Evolutionary conservation across 2,329 filamentous ascomycete genomes (phyloP), one percentile per base, ranked within the genome.

Genomic region (Metarhizium album): DNA sequence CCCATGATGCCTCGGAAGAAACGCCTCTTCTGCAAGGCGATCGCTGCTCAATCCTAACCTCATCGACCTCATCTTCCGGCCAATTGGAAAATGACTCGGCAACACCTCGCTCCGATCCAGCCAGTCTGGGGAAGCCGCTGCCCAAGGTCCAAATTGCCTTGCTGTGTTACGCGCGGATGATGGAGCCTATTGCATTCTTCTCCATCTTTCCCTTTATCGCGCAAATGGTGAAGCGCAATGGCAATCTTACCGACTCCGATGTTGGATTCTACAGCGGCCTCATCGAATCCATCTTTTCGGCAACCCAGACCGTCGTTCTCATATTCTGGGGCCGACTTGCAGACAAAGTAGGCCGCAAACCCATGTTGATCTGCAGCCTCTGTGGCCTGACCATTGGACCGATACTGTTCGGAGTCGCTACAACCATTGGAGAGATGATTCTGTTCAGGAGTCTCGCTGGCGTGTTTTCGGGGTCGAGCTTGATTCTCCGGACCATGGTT

Each of bases 121-220:
- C n/a, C 49, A 8, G 73, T 58, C 9, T 7, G 24, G 20, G 18
- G 22, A 75, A 70, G 51, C 74, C 77, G 1, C 62, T 86, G 11
- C 66, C 81, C n/a, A 72, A 69, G 54, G 49, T 63, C n/a, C 87
- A 91, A 63, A 81, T 93, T 48, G 64, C 84, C 31, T 66, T 86
- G 11, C 78, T 93, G 13, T 91, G 87, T 70, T 86, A 82, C 62
- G 82, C 83, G 2, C 80, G 86, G 5, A 62, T 87, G 24, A 72
- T 87, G 43, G 87, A 91, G 60, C 86, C 87, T 1, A 76, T 90
- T 40, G 84, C 86, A n/a, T 91, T 88, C 70, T 91, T 90, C 70
- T 81, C 76, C 62, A 88, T 91, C 63, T 86, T 91, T 59, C 85
- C 87, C 1, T 91, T 86, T 67, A 78, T 93, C 66, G 87, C 83